A percentile compares a stretch with the other conserved stretches of the same genome.
Evolutionary conservation across 768 basidiomycete species (phyloP).

Genomic region (Pleurotus sapidus): DNA sequence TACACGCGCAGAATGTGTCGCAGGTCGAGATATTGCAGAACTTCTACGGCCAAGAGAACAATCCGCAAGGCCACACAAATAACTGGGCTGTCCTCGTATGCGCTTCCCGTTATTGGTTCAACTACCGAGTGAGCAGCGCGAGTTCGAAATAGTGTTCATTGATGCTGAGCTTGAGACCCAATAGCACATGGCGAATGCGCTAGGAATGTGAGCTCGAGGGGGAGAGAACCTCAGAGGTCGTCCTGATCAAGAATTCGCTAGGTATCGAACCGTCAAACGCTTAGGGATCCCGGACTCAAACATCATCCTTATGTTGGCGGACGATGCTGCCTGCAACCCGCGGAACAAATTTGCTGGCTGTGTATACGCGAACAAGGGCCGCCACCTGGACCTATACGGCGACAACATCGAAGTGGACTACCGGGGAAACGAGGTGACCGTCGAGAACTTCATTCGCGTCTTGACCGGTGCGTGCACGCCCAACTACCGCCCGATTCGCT

Average conservation of each 20-base stretch:
- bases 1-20: constrained; percentile 19
- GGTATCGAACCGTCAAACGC: constrained; percentile 98
- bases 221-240: background rate
- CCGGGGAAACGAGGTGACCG: constrained; percentile 95
- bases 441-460: constrained; percentile 92
- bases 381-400: constrained; percentile 87
- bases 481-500: background rate
- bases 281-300: constrained; percentile 98
- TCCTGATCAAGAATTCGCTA: constrained; percentile 22
- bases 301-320: constrained; percentile 98
- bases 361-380: constrained; percentile 86
- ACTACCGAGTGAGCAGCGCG: constrained; percentile 75
- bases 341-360: constrained; percentile 90
- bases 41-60: constrained; percentile 36
- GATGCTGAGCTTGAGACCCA: background rate
- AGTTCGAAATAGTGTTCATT: too few species aligned
- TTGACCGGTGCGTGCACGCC: constrained; percentile 72
- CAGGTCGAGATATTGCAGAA: constrained; percentile 38
- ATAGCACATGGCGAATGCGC: constrained; percentile 98
- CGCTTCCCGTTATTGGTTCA: constrained; percentile 97
- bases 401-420: constrained; percentile 99
- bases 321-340: constrained; percentile 92
- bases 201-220: constrained; percentile 78
- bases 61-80: constrained; percentile 71
- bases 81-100: constrained; percentile 99